Evolutionary conservation across 345 rosid genomes (phyloP), one percentile per base, ranked within the genome.

Genomic region (Fremontodendron californicum): DNA sequence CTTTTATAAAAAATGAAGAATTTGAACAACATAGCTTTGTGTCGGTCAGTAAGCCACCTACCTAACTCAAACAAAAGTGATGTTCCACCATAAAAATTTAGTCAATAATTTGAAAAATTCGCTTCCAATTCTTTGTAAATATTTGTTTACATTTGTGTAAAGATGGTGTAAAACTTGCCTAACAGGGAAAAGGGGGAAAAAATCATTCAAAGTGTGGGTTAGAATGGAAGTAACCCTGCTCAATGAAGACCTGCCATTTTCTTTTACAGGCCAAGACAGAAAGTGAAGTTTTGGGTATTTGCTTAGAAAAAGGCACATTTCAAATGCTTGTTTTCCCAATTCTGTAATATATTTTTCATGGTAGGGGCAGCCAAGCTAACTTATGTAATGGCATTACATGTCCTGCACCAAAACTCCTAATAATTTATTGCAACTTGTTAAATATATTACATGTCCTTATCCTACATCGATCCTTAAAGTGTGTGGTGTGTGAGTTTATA

Each of bases 21-120:
- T n/a, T n/a, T n/a, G n/a, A n/a, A n/a, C n/a, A n/a, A n/a, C 37
- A n/a, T n/a, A n/a, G n/a, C n/a, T n/a, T 64, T 13, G 6, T 46
- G 16, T 63, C 6, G 12, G 60, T 75, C 15, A 61, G 46, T 35
- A n/a, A 72, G 35, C 70, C 77, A 61, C 27, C 77, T 19, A 31
- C 61, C 55, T 46, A 42, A 16, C 33, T 27, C 13, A 35, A 61
- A 27, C 10, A 0, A 1, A 48, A 12, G 37, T 60, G 18, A 27
- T 60, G 19, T 61, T n/a, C 40, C 39, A 29, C 66, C 19, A 27
- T 33, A 33, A 61, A 5, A 5, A 31, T 15, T 29, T 61, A 40
- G 40, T 61, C 66, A 61, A 61, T 61, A 29, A 61, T 61, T 61
- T 61, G 39, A 15, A 13, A 15, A 1, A 0, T 6, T 27, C 18